A percentile compares a stretch with the other conserved stretches of the same genome.
These are phyloP conservation scores for Xylaria sp. DNA, from an alignment of 2,329 filamentous ascomycete species.

Conservation along the genomic window DNA sequence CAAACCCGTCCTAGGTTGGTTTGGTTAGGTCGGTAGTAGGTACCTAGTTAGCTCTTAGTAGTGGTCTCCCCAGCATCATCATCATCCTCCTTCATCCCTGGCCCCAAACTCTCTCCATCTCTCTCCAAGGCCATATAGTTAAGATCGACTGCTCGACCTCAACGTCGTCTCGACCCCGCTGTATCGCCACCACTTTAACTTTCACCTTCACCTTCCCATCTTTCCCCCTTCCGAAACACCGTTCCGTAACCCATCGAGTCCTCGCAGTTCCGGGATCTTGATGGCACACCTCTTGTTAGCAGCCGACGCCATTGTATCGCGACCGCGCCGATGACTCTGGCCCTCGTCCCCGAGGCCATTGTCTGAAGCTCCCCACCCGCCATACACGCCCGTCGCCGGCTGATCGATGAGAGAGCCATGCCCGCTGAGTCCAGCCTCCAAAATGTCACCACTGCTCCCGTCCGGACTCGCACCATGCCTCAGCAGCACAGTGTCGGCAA, in stretches of 20 bases:
- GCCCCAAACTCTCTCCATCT: constrained; percentile 2
- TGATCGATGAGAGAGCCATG: constrained; percentile 49
- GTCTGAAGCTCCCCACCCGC: constrained; percentile 56
- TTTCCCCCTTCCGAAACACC: constrained; percentile 1
- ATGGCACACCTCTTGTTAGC: constrained; percentile 65
- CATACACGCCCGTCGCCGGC: constrained; percentile 53
- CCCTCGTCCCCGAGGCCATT: constrained; percentile 61
- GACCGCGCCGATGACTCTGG: constrained; percentile 70
- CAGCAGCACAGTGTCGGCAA: constrained; percentile 46
- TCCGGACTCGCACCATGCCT: constrained; percentile 58
- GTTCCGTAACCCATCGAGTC: constrained; percentile 42
- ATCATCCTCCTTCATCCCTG: constrained; percentile 14
- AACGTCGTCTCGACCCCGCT: constrained; percentile 38
- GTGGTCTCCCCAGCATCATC: constrained; percentile 9
- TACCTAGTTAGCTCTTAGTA: background rate
- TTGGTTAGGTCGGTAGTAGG: background rate
- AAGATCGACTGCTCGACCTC: constrained; percentile 28
- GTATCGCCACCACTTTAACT: constrained; percentile 26
- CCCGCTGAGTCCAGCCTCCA: constrained; percentile 54
- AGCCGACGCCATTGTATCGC: constrained; percentile 60
- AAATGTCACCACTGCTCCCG: constrained; percentile 58
- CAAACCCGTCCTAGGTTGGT: background rate
- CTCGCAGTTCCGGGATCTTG: constrained; percentile 53
- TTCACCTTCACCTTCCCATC: constrained; percentile 23
- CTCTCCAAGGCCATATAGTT: constrained; percentile 3